phyloP scores from a whole-genome alignment of 78 protist genomes.

The Bigelowiella natans region DNA sequence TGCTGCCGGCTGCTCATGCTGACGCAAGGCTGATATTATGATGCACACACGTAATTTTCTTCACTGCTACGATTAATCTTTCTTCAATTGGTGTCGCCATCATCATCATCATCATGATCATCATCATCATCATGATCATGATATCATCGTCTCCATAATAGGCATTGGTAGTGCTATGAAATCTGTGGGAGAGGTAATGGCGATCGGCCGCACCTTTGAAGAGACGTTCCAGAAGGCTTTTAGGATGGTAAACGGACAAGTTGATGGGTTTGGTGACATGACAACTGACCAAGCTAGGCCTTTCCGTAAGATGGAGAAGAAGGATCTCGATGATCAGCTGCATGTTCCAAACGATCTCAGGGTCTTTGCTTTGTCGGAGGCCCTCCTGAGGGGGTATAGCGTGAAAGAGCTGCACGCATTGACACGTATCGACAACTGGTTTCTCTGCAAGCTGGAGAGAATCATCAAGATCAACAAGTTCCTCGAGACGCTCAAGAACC shows the following conservation, averaged over 20 bases:
- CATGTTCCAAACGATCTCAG: conserved; percentile 66
- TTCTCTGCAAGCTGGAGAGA: conserved; percentile 64
- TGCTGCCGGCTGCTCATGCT: too few relatives aligned
- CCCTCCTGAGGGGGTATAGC: conserved; percentile 56
- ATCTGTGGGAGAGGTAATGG: conserved; percentile 93
- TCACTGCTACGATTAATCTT: not conserved
- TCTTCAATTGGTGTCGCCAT: not conserved
- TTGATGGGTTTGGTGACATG: conserved; percentile 7
- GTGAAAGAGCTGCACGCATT: conserved; percentile 63
- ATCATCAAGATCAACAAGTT: conserved; percentile 27
- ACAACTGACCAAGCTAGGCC: not conserved
- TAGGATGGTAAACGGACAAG: conserved; percentile 40
- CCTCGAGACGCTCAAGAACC: conserved; percentile 21
- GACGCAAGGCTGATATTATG: too few relatives aligned
- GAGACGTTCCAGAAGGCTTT: conserved; percentile 82
- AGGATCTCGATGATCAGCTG: conserved; percentile 47
- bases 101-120: not conserved
- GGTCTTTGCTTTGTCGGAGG: conserved; percentile 62
- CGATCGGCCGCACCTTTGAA: conserved; percentile 87
- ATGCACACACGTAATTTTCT: too few relatives aligned
- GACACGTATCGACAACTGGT: conserved; percentile 83
- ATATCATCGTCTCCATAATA: not conserved
- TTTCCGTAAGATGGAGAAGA: not conserved
- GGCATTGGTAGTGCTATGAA: conserved; percentile 75
- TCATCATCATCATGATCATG: not conserved